These are phyloP conservation scores for Carpinus viminea DNA, from an alignment of 306 rosid species.

Conservation along the genomic window DNA sequence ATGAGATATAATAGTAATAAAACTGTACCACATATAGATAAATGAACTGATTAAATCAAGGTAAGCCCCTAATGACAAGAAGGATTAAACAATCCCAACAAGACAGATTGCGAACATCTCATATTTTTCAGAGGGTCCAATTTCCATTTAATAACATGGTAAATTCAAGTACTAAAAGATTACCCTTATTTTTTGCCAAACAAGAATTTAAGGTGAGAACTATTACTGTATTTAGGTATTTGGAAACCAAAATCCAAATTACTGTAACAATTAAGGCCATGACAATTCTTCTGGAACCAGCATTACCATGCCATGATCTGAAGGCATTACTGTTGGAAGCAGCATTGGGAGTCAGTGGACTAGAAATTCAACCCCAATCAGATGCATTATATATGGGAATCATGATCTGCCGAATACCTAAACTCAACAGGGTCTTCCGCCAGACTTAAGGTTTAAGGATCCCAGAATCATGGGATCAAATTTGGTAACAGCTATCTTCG, in stretches of 20 bases:
- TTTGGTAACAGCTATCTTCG: neutral
- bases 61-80: neutral
- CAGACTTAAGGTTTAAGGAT: neutral
- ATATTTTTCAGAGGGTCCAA: neutral
- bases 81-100: neutral
- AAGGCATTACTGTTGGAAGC: neutral
- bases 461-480: neutral
- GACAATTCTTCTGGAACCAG: neutral
- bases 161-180: neutral
- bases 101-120: neutral
- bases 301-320: neutral
- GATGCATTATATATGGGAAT: neutral
- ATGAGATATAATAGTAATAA: neutral
- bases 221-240: too few species aligned
- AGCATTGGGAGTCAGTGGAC: neutral
- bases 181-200: neutral
- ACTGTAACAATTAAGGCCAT: neutral
- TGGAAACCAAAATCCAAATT: neutral
- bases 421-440: neutral
- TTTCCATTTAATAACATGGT: neutral
- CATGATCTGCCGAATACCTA: neutral
- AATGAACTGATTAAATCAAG: neutral
- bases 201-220: neutral
- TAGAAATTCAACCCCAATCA: neutral
- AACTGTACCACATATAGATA: too few species aligned